Evolutionary conservation across 768 basidiomycete genomes (phyloP), one percentile per base, ranked within the genome.

Genomic region (Thelephora ganbajun): DNA sequence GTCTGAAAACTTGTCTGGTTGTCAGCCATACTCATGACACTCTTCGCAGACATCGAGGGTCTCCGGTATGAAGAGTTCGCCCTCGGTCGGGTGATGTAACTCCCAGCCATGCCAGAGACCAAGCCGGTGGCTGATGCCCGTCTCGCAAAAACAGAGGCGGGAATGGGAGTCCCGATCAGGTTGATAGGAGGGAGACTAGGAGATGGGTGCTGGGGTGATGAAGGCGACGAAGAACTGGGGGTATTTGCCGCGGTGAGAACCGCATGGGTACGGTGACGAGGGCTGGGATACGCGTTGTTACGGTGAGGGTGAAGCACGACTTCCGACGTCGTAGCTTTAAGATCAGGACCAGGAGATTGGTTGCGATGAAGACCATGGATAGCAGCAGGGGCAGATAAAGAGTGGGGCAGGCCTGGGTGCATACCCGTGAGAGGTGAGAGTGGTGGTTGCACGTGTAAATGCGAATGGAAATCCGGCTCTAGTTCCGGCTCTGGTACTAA

Each of bases 351-450:
- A 53, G 57, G 56, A 54, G 54, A 11, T 53, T 35, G 35, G 59
- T 39, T 39, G 57, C 9, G 22, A 41, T 41, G 39, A 7, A 41
- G 7, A 14, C 39, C 56, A 12, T 66, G 57, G 6, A 74, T 57
- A 6, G 63, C 61, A 30, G 70, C 59, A 13, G 75, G 71, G 1
- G 70, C 66, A 2, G 72, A 69, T n/a, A 56, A 45, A 0, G 70
- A 68, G 39, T 69, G 69, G 2, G 58, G 48, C 16, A 71, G 56
- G 2, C 44, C 44, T 2, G 55, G 59, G 23, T 49, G 59, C 4
- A 46, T 41, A 13, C 53, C 33, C 2, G 57, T 57, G 1, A 54
- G 59, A 20, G 56, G 59, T 13, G 52, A 54, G 48, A 56, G 50
- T 0, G 61, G 52, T 7, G 53, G 50, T 41, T 30, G 26, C 5